A percentile compares a stretch with the other conserved stretches of the same genome.
These are phyloP conservation scores for Saturnispora halmiae DNA, from an alignment of 805 yeast species.

Conservation along the genomic window DNA sequence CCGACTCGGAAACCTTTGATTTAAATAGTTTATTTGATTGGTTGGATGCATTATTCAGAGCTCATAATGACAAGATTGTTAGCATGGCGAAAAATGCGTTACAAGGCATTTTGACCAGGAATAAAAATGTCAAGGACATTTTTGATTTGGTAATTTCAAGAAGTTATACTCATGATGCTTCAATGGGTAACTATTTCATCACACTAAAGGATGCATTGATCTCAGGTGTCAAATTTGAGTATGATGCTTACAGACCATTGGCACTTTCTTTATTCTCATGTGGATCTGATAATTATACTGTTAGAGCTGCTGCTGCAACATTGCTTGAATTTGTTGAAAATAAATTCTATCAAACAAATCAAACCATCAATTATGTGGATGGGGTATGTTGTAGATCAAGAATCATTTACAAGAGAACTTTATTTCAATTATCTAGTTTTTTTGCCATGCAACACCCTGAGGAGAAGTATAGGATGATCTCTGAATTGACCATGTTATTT, in stretches of 20 bases:
- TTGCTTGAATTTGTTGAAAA: conserved; percentile 61
- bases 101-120: conserved; percentile 52
- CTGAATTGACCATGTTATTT: conserved; percentile 63
- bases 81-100: conserved; percentile 65
- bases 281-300: conserved; percentile 61
- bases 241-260: conserved; percentile 55
- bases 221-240: conserved; percentile 38
- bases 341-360: conserved; percentile 44
- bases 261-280: conserved; percentile 71
- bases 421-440: conserved; percentile 67
- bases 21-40: conserved; percentile 60
- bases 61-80: conserved; percentile 48
- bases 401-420: conserved; percentile 79
- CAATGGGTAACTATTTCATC: conserved; percentile 61
- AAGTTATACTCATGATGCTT: conserved; percentile 53
- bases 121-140: conserved; percentile 44
- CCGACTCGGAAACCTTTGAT: conserved; percentile 51
- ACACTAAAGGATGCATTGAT: conserved; percentile 60
- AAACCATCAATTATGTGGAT: conserved; percentile 53
- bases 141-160: conserved; percentile 55
- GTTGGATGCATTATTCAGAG: conserved; percentile 65
- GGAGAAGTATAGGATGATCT: conserved; percentile 51
- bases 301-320: conserved; percentile 64
- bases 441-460: conserved; percentile 57
- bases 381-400: conserved; percentile 66